These are phyloP conservation scores for Colletotrichum salicis DNA, from an alignment of 2,329 filamentous ascomycete species.

Conservation along the genomic window DNA sequence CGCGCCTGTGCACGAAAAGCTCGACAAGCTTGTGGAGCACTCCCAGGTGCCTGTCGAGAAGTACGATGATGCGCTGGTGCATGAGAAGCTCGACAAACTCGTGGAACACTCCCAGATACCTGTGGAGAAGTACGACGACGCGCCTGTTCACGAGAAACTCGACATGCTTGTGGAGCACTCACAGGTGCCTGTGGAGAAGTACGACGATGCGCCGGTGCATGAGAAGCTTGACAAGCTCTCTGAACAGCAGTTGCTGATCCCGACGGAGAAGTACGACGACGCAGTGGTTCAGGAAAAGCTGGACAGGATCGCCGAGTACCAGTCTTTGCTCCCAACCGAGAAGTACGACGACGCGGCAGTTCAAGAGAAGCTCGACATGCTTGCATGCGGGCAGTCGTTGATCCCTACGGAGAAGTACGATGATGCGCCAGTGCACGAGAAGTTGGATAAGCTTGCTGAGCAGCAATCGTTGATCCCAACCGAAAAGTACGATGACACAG, in stretches of 20 bases:
- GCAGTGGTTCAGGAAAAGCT: conserved; percentile 9
- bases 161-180: conserved; percentile 57
- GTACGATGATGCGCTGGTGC: conserved; percentile 54
- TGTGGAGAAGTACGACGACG: conserved; percentile 40
- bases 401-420: conserved; percentile 21
- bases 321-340: conserved; percentile 48
- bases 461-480: conserved; percentile 56
- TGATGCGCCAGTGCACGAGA: conserved; percentile 13
- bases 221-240: conserved; percentile 57
- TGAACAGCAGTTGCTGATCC: conserved; percentile 61
- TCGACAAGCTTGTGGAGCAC: conserved; percentile 66
- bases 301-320: conserved; percentile 48
- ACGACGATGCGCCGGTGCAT: conserved; percentile 40
- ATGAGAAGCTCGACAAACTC: conserved; percentile 70
- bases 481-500: conserved; percentile 18
- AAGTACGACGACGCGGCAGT: conserved; percentile 15
- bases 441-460: conserved; percentile 25
- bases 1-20: conserved; percentile 41
- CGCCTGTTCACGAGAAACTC: conserved; percentile 60
- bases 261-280: conserved; percentile 22
- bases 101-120: conserved; percentile 10
- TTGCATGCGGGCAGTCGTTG: conserved; percentile 58
- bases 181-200: conserved; percentile 36
- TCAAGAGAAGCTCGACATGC: conserved; percentile 21
- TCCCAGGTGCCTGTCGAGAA: conserved; percentile 51